Evolutionary conservation across 768 basidiomycete species (phyloP), one percentile per base, ranked within the genome.

Genomic region (Mrakia hoshinonis): DNA sequence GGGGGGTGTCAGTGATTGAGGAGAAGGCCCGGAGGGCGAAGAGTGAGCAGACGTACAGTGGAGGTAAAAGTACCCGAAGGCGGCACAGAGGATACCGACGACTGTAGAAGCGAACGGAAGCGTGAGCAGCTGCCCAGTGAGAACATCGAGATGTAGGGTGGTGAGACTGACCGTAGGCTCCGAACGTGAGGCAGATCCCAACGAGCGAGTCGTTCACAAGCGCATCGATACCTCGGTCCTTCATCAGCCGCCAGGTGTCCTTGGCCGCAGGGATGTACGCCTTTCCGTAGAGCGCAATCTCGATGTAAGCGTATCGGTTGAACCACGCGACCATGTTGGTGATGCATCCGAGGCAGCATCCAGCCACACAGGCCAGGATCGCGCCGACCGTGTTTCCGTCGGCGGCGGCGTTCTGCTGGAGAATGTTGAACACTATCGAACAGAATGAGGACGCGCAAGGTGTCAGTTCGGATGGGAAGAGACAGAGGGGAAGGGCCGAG

Each of bases 221-320:
- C 1, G 68, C 68, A n/a, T 69, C 68, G 48, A 69, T 69, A 75
- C 87, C 90, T 69, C 89, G 84, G 76, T 90, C 87, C 76, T 84
- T 85, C 80, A 90, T 85, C 67, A 91, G 77, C 46, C 84, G 83
- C 89, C 88, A 92, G 0, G 91, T 90, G 77, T 90, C 89, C 78
- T 89, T 90, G 0, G 91, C 89, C 36, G 90, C 90, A 31, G 82
- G 78, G 52, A 92, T 84, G 74, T 91, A 92, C 1, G 88, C 81
- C 79, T 92, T 93, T 43, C 91, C 91, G 77, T 92, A 93, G 12
- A 92, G 81, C 0, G 90, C 89, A 61, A 92, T 91, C 77, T 92
- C 89, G 74, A 91, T 90, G 70, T 77, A 77, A 43, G 12, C 73
- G 54, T 62, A 90, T 83, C 87, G 84, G 78, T 92, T 92, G 82